phyloP scores from a whole-genome alignment of 352 stramenopile species.

The Detonula confervacea region DNA sequence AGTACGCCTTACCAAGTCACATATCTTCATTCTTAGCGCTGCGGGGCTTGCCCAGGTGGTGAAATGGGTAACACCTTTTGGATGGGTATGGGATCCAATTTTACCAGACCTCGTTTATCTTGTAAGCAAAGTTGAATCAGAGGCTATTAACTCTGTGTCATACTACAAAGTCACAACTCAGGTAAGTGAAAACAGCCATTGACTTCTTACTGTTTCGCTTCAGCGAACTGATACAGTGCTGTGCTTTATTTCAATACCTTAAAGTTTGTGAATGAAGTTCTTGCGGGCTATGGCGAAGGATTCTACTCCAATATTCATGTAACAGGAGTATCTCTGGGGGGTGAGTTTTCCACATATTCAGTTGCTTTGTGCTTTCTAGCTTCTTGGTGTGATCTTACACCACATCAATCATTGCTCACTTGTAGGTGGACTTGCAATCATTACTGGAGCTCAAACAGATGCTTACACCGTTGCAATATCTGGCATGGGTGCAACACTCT shows the following conservation, averaged over 20 bases:
- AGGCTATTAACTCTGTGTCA: slow-evolving; percentile 23
- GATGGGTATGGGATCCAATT: slow-evolving; percentile 61
- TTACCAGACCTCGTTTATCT: slow-evolving; percentile 43
- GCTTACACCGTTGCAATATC: slow-evolving; percentile 70
- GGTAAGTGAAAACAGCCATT: too few species aligned
- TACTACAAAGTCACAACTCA: slow-evolving; percentile 53
- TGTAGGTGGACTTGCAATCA: slow-evolving; percentile 69
- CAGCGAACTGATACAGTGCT: too few species aligned
- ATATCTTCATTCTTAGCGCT: too few species aligned
- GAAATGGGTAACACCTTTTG: slow-evolving; percentile 69
- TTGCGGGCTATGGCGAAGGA: slow-evolving; percentile 37
- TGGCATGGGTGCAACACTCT: slow-evolving; percentile 63
- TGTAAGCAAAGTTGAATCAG: slow-evolving; percentile 37
- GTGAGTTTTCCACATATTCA: too few species aligned
- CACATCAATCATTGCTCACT: too few species aligned
- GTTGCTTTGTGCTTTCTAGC: too few species aligned
- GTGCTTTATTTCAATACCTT: too few species aligned
- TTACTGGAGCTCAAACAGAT: slow-evolving; percentile 73
- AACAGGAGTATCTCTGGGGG: too few species aligned
- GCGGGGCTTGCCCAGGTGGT: slow-evolving; percentile 71
- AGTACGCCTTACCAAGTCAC: too few species aligned
- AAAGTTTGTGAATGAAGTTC: too few species aligned
- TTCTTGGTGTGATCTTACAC: too few species aligned
- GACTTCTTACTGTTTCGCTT: too few species aligned
- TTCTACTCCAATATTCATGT: slow-evolving; percentile 36